Percentiles rank a stretch among this genome's conserved stretches.
These are phyloP conservation scores for Chlorella sp. DNA, from an alignment of 139 green algal genomes.

Conservation along the genomic window DNA sequence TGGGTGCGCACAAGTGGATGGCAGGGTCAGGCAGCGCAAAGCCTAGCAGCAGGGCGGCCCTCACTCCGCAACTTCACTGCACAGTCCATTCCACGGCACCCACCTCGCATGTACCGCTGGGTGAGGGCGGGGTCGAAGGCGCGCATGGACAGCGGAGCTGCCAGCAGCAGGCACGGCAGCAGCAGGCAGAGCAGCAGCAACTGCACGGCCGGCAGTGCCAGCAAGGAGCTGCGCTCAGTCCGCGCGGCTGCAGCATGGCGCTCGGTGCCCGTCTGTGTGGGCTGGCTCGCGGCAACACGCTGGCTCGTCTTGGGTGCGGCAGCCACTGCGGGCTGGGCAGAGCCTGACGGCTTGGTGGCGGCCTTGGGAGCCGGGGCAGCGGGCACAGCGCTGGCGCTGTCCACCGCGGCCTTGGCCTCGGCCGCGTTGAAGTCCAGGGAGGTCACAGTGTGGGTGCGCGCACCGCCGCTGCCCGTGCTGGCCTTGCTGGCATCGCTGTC, in stretches of 20 bases:
- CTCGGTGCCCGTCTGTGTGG: neutral
- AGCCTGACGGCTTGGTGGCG: neutral
- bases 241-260: neutral
- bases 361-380: neutral
- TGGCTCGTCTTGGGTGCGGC: neutral
- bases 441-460: neutral
- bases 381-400: neutral
- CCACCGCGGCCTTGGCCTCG: neutral
- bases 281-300: neutral
- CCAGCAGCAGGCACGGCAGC: conserved; percentile 2
- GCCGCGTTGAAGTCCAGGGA: neutral
- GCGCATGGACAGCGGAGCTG: neutral
- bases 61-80: neutral
- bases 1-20: too few relatives aligned
- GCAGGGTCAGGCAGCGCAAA: too few relatives aligned
- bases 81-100: neutral
- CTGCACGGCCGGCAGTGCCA: neutral
- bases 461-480: neutral
- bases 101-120: neutral
- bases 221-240: neutral
- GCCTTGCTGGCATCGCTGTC: too few relatives aligned
- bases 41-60: too few relatives aligned
- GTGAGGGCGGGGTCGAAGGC: neutral
- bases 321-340: neutral
- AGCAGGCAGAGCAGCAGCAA: conserved; percentile 11